Conservation (phyloP, 73 alveolate species). For the Paramecium caudatum region DNA sequence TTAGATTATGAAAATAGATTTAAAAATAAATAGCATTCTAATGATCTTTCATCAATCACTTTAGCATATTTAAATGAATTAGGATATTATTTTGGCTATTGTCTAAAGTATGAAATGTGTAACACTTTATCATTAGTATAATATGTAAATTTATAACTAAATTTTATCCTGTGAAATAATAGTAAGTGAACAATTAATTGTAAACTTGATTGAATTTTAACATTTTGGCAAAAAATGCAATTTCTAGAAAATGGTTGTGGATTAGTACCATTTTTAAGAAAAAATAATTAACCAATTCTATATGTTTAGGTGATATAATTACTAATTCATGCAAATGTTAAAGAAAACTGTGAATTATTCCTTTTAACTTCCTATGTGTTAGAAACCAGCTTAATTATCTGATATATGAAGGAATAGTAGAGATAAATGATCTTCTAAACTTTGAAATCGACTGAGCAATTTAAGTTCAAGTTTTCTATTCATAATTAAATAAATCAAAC, state of each 20-base stretch:
- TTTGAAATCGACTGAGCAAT: constrained; percentile 10
- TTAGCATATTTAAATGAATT: neutral
- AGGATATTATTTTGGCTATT: neutral
- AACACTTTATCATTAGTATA: constrained; percentile 4
- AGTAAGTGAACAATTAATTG: neutral
- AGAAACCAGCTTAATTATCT: constrained; percentile 49
- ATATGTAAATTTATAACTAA: neutral
- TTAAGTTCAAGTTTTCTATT: neutral
- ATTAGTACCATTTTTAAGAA: constrained; percentile 26
- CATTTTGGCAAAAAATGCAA: constrained; percentile 3
- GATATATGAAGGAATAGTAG: constrained; percentile 19
- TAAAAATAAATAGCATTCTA: constrained; percentile 13
- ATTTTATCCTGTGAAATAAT: neutral
- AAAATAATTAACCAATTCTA: too few relatives aligned
- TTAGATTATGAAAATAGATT: constrained; percentile 18
- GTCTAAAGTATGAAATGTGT: neutral
- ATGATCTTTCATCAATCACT: neutral
- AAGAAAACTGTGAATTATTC: constrained; percentile 20
- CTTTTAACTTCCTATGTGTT: neutral
- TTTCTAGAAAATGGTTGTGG: neutral
- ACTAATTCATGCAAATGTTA: constrained; percentile 1
- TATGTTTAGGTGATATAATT: too few relatives aligned
- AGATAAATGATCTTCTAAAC: constrained; percentile 38
- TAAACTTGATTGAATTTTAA: neutral
- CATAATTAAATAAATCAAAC: neutral